These are phyloP conservation scores for Isabelozyma rhagii DNA, from an alignment of 805 yeast species.

Conservation along the genomic window DNA sequence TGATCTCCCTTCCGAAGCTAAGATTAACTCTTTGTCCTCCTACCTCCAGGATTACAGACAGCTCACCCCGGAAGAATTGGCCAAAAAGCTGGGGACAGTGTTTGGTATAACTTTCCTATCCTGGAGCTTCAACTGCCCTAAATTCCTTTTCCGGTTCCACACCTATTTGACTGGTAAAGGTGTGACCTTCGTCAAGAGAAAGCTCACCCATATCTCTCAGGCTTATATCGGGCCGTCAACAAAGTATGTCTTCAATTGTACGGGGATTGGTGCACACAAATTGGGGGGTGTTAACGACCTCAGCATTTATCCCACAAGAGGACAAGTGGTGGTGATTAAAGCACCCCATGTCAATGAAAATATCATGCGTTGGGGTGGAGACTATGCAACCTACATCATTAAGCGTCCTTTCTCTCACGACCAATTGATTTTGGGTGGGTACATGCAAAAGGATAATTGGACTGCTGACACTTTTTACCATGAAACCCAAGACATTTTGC, in stretches of 20 bases:
- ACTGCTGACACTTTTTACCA: conserved; percentile 53
- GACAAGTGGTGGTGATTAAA: conserved; percentile 71
- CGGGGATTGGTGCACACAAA: conserved; percentile 66
- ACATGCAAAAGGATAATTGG: conserved; percentile 61
- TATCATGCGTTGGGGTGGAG: conserved; percentile 57
- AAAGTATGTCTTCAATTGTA: conserved; percentile 64
- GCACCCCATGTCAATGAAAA: conserved; percentile 69
- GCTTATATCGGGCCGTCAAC: conserved; percentile 40
- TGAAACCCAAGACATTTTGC: conserved; percentile 60
- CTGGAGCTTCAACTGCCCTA: conserved; percentile 74
- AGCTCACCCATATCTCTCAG: conserved; percentile 52
- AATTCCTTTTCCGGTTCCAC: conserved; percentile 49
- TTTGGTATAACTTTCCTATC: conserved; percentile 58
- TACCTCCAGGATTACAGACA: conserved; percentile 48
- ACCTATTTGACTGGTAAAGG: conserved; percentile 45
- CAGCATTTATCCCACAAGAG: conserved; percentile 68
- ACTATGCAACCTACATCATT: conserved; percentile 61
- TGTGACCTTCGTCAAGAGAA: conserved; percentile 47
- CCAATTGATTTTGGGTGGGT: conserved; percentile 75
- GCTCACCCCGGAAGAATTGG: conserved; percentile 29
- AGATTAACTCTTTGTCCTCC: conserved; percentile 44
- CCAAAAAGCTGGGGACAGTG: conserved; percentile 46
- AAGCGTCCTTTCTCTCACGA: conserved; percentile 68
- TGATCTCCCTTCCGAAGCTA: conserved; percentile 39
- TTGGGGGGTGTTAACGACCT: conserved; percentile 66